Percentiles rank a stretch among this genome's conserved stretches.
phyloP scores from a whole-genome alignment of 202 grass and related monocot species.

The Cymbopogon flexuosus region DNA sequence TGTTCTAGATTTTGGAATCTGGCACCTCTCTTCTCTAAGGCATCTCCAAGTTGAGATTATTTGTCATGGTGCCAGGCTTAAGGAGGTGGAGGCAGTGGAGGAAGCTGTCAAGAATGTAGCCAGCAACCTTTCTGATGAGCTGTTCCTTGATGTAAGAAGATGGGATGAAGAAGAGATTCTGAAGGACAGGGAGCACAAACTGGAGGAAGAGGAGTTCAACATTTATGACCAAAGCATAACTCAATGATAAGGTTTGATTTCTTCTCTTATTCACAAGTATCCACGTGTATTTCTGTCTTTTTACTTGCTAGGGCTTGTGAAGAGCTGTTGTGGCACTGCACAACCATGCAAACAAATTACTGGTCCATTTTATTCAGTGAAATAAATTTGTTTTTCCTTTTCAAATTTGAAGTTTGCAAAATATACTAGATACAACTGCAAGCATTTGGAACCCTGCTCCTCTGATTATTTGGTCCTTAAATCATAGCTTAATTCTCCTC shows the following conservation, averaged over 20 bases:
- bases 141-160: slow-evolving; percentile 10
- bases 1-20: slow-evolving; percentile 6
- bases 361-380: not conserved
- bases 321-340: no score
- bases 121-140: not conserved
- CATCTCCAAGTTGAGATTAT: slow-evolving; percentile 6
- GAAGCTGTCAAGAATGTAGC: not conserved
- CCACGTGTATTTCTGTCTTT: not conserved
- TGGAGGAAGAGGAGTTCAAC: not conserved
- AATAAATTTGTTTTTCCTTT: not conserved
- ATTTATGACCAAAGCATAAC: not conserved
- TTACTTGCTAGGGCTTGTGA: not conserved
- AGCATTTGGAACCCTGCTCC: not conserved
- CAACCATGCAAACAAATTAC: not conserved
- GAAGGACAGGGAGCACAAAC: not conserved
- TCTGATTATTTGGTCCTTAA: not conserved
- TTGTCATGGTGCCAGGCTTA: not conserved
- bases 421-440: not conserved
- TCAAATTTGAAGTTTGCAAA: no score
- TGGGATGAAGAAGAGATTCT: slow-evolving; percentile 19
- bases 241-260: not conserved
- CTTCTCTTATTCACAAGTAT: not conserved
- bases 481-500: not conserved
- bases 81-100: slow-evolving; percentile 21
- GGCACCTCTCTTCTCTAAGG: slow-evolving; percentile 25